Base-by-base conservation (phyloP, 2,329 filamentous ascomycete genomes). In the Penicillium glabrum region DNA sequence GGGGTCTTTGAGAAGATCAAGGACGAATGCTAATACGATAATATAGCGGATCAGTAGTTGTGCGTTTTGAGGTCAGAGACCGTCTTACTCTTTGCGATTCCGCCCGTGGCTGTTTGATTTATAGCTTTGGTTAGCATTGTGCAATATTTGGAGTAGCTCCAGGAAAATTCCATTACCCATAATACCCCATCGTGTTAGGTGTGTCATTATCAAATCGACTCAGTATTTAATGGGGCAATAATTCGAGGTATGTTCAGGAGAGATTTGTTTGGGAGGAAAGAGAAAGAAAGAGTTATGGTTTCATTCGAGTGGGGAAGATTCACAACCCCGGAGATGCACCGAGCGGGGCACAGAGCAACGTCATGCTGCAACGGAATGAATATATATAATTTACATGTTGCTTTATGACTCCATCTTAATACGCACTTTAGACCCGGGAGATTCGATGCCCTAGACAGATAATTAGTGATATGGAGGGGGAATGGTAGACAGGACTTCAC, bases 1-100 rank as follows among this genome's bases (percentile, higher is more conserved):
- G 16, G 92, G 89, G 74, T 93, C 86, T 58, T 85, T 83, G 62
- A 93, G 86, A 50, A 96, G 83, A 70, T 96, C 92, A 75, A 88
- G 87, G 67, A 87, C 84, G 77, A 95, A 91, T 23, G 70, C 82
- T 81, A 56, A 33, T 49, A 9, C 11, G 29, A 21, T 16, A 19
- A 7, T 9, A 56, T 26, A 55, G 47, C 37, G 46, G 8, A 26
- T 31, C 8, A 19, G 35, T 49, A 19, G 19, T 39, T 24, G 21
- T 46, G 48, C 45, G 31, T 46, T n/a, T 46, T n/a, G 43, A 49
- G 43, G 19, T 35, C 56, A 24, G 26, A 37, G 56, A 26, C 50
- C 50, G 21, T 60, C 68, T 31, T 72, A 77, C 75, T 61, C 49
- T 70, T 67, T 16, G 74, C 77, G 55, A 79, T 79, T 55, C 76